Base-by-base conservation (phyloP, 2,329 filamentous ascomycete species). In the Stromatinia cepivora region DNA sequence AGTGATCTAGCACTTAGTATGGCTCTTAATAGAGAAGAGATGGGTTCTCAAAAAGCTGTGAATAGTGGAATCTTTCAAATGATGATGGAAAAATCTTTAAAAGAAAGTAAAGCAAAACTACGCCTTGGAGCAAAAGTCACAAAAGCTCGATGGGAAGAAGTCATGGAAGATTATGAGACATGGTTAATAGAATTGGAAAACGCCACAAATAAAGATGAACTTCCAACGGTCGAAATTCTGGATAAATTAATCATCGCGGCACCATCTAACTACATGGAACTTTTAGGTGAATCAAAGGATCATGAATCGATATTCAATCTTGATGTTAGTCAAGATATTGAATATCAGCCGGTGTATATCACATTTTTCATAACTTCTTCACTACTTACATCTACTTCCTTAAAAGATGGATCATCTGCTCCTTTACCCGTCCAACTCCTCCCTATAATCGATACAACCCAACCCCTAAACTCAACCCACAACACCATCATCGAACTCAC, bases 1-100 rank as follows among this genome's bases (percentile, higher is more conserved):
- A 67, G 56, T n/a, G 65, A 67, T 42, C 15, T 67, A 6, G 56
- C 65, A 39, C 9, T 67, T 15, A 67, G 65, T n/a, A 50, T 61
- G 11, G 65, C 65, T 2, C 56, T 67, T 28, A 22, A 48, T 3
- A 45, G n/a, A 42, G 65, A 67, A 45, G 54, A 67, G 20, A 42
- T 34, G 9, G 25, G 36, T 3, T 56, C 17, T 36, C 31, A 6
- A 15, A 59, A 57, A 28, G 10, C 56, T 15, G 9, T 34, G 1
- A 58, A 52, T 10, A 20, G 46, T n/a, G 58, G 58, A 48, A 17
- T 67, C 1, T 61, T 15, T 42, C 57, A 36, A 11, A 45, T 58
- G 28, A 39, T 31, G 13, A 61, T 67, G 56, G 45, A 61, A 2
- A 42, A 15, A 4, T 20, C 48, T 17, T 31, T 67, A 7, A 25